A percentile compares a stretch with the other conserved stretches of the same genome.
phyloP scores from a whole-genome alignment of 2,329 filamentous ascomycete genomes.

The Beauveria australis region DNA sequence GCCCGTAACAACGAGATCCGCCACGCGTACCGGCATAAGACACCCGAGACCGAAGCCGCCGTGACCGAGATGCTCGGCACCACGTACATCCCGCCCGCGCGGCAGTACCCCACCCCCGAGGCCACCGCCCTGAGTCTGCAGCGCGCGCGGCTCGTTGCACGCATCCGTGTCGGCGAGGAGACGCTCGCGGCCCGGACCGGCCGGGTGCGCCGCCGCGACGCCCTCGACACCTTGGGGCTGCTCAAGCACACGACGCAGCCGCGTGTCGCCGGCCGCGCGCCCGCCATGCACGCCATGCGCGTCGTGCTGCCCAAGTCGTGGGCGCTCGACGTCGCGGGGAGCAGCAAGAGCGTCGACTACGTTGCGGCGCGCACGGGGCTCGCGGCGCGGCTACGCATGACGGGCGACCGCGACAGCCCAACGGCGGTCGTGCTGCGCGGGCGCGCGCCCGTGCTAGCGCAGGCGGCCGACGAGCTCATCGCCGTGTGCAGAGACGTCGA shows the following conservation, averaged over 20 bases:
- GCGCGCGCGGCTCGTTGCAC: background rate
- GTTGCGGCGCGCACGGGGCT: constrained; percentile 27
- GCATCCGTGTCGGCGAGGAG: constrained; percentile 8
- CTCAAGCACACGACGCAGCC: constrained; percentile 30
- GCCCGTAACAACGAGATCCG: background rate
- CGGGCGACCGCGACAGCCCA: constrained; percentile 23
- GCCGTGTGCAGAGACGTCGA: constrained; percentile 22
- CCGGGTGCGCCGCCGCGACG: background rate
- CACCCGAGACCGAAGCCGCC: constrained; percentile 2
- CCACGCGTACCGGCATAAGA: constrained; percentile 1
- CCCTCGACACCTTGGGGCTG: constrained; percentile 24
- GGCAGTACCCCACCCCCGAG: background rate
- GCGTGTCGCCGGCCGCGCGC: constrained; percentile 16
- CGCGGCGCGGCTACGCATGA: constrained; percentile 24
- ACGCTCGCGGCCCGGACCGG: background rate
- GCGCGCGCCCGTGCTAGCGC: constrained; percentile 21
- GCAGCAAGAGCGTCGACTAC: constrained; percentile 23
- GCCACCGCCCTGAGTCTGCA: background rate
- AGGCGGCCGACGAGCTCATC: constrained; percentile 27
- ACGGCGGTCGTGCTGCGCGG: constrained; percentile 27
- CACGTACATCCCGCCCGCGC: background rate
- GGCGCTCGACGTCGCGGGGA: constrained; percentile 25
- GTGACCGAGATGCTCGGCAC: background rate
- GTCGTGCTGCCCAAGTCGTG: constrained; percentile 27
- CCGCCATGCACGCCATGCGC: constrained; percentile 28